Base-by-base conservation (phyloP, 2,329 filamentous ascomycete species). In the Aspergillus ustus region DNA sequence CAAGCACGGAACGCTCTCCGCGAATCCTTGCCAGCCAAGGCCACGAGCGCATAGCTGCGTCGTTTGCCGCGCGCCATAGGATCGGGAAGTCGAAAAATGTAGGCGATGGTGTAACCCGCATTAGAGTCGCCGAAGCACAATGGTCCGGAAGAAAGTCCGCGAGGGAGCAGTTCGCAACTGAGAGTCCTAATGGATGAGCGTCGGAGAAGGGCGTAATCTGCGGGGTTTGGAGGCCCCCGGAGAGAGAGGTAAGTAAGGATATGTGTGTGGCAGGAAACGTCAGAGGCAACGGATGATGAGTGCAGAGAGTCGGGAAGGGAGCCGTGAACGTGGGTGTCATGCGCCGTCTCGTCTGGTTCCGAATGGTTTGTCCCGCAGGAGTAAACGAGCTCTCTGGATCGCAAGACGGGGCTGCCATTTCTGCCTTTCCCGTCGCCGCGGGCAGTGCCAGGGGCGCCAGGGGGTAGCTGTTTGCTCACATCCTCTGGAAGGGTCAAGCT, bases 231-330 rank as follows among this genome's bases (percentile, higher is more conserved):
- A 7, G 85, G 85, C 29, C 84, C 83, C 57, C 82, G 83, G 37
- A 84, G 81, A n/a, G 85, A 85, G 49, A 86, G 78, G 70, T 86
- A 87, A 63, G 82, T 86, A 53, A 86, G 71, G 20, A 83, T 83
- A 64, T 87, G 85, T 9, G 82, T 82, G 66, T 87, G 85, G 63
- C 79, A 81, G 59, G 78, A 81, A 54, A 77, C 70, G 58, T 78
- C 75, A 22, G 82, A 84, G 17, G 78, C 72, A 52, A 75, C 66
- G 61, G 81, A 79, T 45, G 77, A 76, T 15, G 74, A 77, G 48
- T 73, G 76, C 37, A 78, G 63, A 25, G 78, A 80, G 11, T 77
- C 75, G 1, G 76, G 73, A 7, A 73, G 72, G 8, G 77, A 79
- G 28, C 73, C 69, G 60, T 77, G 77, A 8, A 63, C 49, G 64